Conservation (phyloP, 306 rosid species). For the Potentilla sterilis region DNA sequence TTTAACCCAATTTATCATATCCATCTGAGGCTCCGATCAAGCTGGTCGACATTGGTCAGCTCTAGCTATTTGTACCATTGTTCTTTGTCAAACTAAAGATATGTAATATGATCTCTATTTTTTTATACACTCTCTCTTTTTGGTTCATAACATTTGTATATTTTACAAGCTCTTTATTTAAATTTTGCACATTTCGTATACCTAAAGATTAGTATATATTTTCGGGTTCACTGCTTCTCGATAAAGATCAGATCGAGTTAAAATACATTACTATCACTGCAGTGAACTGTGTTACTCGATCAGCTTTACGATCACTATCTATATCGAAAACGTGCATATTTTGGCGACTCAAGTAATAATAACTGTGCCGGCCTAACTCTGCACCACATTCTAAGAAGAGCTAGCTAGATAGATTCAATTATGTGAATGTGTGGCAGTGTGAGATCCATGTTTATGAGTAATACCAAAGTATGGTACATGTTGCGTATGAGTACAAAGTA, state of each 20-base stretch:
- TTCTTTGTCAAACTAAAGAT: conserved; percentile 9
- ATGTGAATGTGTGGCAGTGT: neutral
- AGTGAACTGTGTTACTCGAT: too few relatives aligned
- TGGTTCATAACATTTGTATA: neutral
- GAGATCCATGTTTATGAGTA: neutral
- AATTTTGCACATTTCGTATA: too few relatives aligned
- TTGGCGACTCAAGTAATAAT: too few relatives aligned
- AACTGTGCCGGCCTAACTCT: too few relatives aligned
- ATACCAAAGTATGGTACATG: neutral
- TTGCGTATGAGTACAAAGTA: neutral
- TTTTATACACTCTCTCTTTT: neutral
- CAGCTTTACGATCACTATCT: neutral
- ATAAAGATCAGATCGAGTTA: too few relatives aligned
- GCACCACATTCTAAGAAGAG: neutral
- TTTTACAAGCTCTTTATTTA: neutral
- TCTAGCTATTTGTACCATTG: neutral
- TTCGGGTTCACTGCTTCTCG: too few relatives aligned
- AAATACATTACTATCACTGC: too few relatives aligned
- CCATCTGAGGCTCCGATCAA: conserved; percentile 5
- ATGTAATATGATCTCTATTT: neutral
- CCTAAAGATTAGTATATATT: too few relatives aligned
- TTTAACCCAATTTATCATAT: conserved; percentile 22
- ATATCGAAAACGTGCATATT: neutral
- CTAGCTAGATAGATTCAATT: too few relatives aligned
- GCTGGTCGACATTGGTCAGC: conserved; percentile 5